Evolutionary conservation across 1,284 basidiomycete species (phyloP).

Genomic region (Volvariella surrecta): DNA sequence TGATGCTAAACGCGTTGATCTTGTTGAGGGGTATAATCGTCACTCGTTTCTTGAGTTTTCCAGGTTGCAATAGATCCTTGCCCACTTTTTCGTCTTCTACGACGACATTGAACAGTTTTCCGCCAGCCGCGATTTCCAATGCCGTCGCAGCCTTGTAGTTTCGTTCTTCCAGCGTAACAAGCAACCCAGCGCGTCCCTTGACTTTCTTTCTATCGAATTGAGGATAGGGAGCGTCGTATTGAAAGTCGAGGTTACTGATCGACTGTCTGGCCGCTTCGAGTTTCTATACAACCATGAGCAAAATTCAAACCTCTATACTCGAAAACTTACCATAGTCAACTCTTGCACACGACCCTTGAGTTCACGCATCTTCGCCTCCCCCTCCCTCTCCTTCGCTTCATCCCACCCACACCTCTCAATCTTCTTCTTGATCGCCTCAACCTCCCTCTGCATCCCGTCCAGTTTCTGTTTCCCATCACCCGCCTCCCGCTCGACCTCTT

Average conservation of each 20-base stretch:
- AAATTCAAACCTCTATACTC: conserved; percentile 1
- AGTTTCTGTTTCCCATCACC: conserved; percentile 71
- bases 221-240: conserved; percentile 72
- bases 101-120: conserved; percentile 90
- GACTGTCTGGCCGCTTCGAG: conserved; percentile 67
- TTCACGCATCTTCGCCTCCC: conserved; percentile 48
- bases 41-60: conserved; percentile 82
- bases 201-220: conserved; percentile 85
- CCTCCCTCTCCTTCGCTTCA: conserved; percentile 62
- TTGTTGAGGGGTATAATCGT: conserved; percentile 94
- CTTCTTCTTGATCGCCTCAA: conserved; percentile 48
- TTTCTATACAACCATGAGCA: conserved; percentile 33
- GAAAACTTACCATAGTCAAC: conserved; percentile 53
- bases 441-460: conserved; percentile 49
- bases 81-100: conserved; percentile 89
- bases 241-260: conserved; percentile 75
- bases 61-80: conserved; percentile 78
- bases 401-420: conserved; percentile 73
- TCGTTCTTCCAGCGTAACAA: conserved; percentile 66
- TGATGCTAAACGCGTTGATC: conserved; percentile 68
- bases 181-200: conserved; percentile 88
- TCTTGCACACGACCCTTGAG: conserved; percentile 52
- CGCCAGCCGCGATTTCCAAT: conserved; percentile 90
- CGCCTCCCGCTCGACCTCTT: conserved; percentile 79
- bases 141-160: conserved; percentile 82